Conservation (phyloP, 2,329 filamentous ascomycete genomes). For the Didymella arachidicola region DNA sequence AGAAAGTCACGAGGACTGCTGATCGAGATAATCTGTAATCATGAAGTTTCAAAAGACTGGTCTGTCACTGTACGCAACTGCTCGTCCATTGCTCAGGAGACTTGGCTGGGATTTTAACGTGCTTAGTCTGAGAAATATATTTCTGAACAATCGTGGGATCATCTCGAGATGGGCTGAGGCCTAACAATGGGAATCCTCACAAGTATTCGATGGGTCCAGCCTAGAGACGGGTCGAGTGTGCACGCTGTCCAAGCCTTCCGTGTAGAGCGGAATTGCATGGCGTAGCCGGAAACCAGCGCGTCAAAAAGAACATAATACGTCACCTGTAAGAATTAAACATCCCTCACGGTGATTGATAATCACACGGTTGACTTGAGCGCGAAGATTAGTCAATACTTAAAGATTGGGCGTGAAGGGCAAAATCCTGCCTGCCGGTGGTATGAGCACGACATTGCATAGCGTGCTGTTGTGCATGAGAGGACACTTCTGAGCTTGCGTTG, state of each 20-base stretch:
- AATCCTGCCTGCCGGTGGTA: not conserved
- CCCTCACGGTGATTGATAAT: not conserved
- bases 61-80: not conserved
- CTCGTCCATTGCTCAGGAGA: not conserved
- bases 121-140: not conserved
- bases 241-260: not conserved
- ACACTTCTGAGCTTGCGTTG: not conserved
- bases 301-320: not conserved
- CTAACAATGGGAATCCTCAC: not conserved
- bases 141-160: not conserved
- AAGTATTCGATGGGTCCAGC: not conserved
- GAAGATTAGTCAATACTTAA: not conserved
- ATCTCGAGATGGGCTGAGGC: not conserved
- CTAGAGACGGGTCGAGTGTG: not conserved
- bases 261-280: not conserved
- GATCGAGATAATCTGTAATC: not conserved
- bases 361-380: not conserved
- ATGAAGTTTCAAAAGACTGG: too few species aligned
- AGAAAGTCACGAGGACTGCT: not conserved
- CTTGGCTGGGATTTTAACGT: not conserved
- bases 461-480: not conserved
- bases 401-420: too few species aligned
- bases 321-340: not conserved
- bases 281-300: not conserved
- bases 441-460: not conserved